phyloP scores from a whole-genome alignment of 1,139 yeast genomes.

The Blastobotrys proliferans region DNA sequence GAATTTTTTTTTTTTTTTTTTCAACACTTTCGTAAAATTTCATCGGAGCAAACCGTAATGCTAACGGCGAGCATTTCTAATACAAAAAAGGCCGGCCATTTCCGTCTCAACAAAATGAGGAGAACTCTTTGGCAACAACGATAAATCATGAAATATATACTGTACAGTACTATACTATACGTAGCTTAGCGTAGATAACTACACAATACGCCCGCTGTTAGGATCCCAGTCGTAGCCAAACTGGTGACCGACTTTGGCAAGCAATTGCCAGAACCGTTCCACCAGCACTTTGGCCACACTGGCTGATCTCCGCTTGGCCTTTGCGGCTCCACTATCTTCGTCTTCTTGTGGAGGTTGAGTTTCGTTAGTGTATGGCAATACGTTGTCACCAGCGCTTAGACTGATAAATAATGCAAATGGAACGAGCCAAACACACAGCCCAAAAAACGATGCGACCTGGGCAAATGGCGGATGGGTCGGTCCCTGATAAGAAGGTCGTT shows the following conservation, averaged over 20 bases:
- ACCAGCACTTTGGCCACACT: conserved; percentile 66
- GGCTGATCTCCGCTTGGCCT: conserved; percentile 39
- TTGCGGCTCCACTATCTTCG: conserved; percentile 32
- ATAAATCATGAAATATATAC: too few relatives aligned
- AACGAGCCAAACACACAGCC: conserved; percentile 87
- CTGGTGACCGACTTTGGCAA: conserved; percentile 47
- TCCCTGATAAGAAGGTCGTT: conserved; percentile 34
- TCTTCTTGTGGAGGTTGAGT: conserved; percentile 1
- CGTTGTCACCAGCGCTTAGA: conserved; percentile 86
- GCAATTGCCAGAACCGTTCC: conserved; percentile 47
- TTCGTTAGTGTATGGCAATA: conserved; percentile 52
- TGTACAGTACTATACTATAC: not conserved
- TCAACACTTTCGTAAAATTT: not conserved
- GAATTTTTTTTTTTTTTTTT: not conserved
- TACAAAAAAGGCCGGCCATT: not conserved
- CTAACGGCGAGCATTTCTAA: not conserved
- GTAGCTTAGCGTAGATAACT: too few relatives aligned
- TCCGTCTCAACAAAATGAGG: not conserved
- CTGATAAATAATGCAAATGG: conserved; percentile 93
- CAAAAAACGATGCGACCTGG: conserved; percentile 91
- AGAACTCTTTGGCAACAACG: not conserved
- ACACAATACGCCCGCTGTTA: conserved; percentile 17
- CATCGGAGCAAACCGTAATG: conserved; percentile 2
- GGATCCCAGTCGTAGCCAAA: conserved; percentile 66
- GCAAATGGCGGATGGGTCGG: conserved; percentile 77